A percentile compares a stretch with the other conserved stretches of the same genome.
Conservation (phyloP, 2,329 filamentous ascomycete genomes). For the Alternaria sp. region DNA sequence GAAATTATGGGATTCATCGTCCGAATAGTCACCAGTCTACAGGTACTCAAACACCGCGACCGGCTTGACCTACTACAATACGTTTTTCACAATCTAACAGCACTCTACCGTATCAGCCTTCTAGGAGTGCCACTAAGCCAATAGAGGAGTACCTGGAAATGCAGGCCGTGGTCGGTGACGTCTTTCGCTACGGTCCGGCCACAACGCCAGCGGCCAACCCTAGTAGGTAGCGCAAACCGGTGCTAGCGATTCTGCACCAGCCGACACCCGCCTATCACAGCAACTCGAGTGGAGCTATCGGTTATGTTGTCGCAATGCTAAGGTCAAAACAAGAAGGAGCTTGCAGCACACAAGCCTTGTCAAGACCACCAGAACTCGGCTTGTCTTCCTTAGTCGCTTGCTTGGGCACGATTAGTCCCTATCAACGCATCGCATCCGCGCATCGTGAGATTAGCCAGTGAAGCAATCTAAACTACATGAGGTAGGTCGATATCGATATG, state of each 20-base stretch:
- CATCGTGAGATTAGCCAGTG: conserved; percentile 2
- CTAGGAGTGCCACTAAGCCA: too few species aligned
- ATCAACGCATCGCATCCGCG: conserved; percentile 5
- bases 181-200: background rate
- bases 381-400: conserved; percentile 19
- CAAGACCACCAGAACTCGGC: conserved; percentile 20
- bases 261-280: conserved; percentile 1
- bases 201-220: conserved; percentile 5
- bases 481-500: conserved; percentile 9
- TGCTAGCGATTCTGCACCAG: conserved; percentile 8
- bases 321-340: conserved; percentile 21
- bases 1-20: conserved; percentile 16
- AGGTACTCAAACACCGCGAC: conserved; percentile 24
- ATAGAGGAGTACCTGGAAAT: too few species aligned
- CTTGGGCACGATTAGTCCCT: conserved; percentile 8
- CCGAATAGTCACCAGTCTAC: conserved; percentile 23
- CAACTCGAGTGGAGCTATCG: background rate
- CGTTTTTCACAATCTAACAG: too few species aligned
- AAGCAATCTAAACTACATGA: conserved; percentile 5
- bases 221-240: conserved; percentile 5
- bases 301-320: conserved; percentile 20
- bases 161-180: too few species aligned
- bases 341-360: conserved; percentile 22
- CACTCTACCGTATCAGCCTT: too few species aligned
- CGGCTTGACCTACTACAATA: too few species aligned